These are phyloP conservation scores for Psidium friedrichsthalianum DNA, from an alignment of 345 rosid species.

Conservation along the genomic window DNA sequence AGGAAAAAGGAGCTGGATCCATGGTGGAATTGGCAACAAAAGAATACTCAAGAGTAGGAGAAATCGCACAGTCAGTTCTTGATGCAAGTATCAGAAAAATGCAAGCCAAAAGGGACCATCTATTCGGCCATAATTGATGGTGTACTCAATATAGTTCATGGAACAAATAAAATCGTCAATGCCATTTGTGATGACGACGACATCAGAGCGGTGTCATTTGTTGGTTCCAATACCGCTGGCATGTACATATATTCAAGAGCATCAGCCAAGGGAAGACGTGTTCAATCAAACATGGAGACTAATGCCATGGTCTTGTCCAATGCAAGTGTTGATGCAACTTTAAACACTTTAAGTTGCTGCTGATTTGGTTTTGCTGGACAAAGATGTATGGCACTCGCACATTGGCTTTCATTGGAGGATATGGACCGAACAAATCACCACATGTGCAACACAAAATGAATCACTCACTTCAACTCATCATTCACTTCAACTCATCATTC, in stretches of 20 bases:
- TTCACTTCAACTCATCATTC: too few relatives aligned
- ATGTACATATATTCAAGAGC: conserved; percentile 93
- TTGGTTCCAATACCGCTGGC: conserved; percentile 91
- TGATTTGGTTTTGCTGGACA: conserved; percentile 98
- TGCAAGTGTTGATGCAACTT: conserved; percentile 65
- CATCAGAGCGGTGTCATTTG: conserved; percentile 85
- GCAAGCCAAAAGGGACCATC: too few relatives aligned
- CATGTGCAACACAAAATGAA: too few relatives aligned
- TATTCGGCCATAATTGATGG: too few relatives aligned
- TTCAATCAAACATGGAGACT: conserved; percentile 64
- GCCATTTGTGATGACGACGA: conserved; percentile 84
- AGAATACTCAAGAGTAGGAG: too few relatives aligned
- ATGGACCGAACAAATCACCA: too few relatives aligned
- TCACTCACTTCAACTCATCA: too few relatives aligned
- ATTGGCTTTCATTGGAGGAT: conserved; percentile 70
- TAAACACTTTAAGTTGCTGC: conserved; percentile 88
- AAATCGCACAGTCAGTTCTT: too few relatives aligned
- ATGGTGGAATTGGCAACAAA: too few relatives aligned
- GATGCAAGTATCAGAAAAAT: too few relatives aligned
- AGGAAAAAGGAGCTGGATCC: too few relatives aligned
- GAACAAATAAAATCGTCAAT: conserved; percentile 83
- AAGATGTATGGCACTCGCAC: conserved; percentile 97
- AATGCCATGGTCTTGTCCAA: conserved; percentile 84
- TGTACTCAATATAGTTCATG: conserved; percentile 85
- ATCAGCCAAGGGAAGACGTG: conserved; percentile 89